A percentile compares a stretch with the other conserved stretches of the same genome.
phyloP scores from a whole-genome alignment of 2,329 filamentous ascomycete genomes.

The Fusarium goolgardi region DNA sequence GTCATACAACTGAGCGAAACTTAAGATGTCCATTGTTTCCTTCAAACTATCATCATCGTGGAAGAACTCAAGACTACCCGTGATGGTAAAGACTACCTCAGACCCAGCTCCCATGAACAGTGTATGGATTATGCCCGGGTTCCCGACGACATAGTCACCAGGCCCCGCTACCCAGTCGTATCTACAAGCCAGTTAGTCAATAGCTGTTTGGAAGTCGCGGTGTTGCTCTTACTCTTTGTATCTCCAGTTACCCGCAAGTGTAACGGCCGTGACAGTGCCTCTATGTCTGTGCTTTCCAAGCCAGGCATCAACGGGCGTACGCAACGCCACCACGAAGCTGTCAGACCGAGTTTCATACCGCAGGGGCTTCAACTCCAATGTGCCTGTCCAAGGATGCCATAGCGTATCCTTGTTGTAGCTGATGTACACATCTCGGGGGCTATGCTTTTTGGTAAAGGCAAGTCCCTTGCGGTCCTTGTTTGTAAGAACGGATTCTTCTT shows the following conservation, averaged over 20 bases:
- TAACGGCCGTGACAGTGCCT: not conserved
- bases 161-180: conserved; percentile 11
- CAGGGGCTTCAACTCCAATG: not conserved
- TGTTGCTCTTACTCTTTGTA: conserved; percentile 1
- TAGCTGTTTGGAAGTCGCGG: fast-evolving
- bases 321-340: not conserved
- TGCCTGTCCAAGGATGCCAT: conserved; percentile 1
- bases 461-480: conserved; percentile 7
- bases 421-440: conserved; percentile 9
- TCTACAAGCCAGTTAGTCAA: not conserved
- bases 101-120: conserved; percentile 2
- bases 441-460: conserved; percentile 9
- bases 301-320: conserved; percentile 2
- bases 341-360: conserved; percentile 2
- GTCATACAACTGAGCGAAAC: not conserved
- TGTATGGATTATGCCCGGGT: conserved; percentile 3
- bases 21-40: conserved; percentile 12
- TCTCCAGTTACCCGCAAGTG: conserved; percentile 6
- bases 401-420: conserved; percentile 6
- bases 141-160: conserved; percentile 2
- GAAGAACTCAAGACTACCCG: conserved; percentile 6
- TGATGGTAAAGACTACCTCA: conserved; percentile 1
- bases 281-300: conserved; percentile 9
- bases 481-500: conserved; percentile 4
- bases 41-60: conserved; percentile 2